Conservation (phyloP, 176 grass and related monocot species). For the maize (Zea mays) region Zm-B73-REFERENCE-NAM-5.0 NC_050103.1:136502001-136502500, state of each 20-base stretch:
- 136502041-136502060: conserved; percentile 78
- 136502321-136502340: conserved; percentile 80
- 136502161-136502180: conserved; percentile 84
- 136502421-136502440: conserved; percentile 81
- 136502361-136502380: conserved; percentile 82
- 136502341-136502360: conserved; percentile 83
- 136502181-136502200: conserved; percentile 77
- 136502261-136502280: conserved; percentile 68
- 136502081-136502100: conserved; percentile 62
- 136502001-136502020: conserved; percentile 86
- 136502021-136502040: conserved; percentile 96
- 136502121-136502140: conserved; percentile 74
- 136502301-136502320: conserved; percentile 95
- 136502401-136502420: conserved; percentile 94
- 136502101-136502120: conserved; percentile 47
- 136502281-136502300: conserved; percentile 60
- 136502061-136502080: conserved; percentile 88
- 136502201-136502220: conserved; percentile 78
- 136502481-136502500: conserved; percentile 88
- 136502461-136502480: conserved; percentile 91
- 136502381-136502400: conserved; percentile 91
- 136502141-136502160: conserved; percentile 70
- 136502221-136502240: conserved; percentile 81
- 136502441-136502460: conserved; percentile 92
- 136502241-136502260: conserved; percentile 90